These are phyloP conservation scores for Nigrograna mackinnonii DNA, from an alignment of 2,329 filamentous ascomycete genomes.

Conservation along the genomic window DNA sequence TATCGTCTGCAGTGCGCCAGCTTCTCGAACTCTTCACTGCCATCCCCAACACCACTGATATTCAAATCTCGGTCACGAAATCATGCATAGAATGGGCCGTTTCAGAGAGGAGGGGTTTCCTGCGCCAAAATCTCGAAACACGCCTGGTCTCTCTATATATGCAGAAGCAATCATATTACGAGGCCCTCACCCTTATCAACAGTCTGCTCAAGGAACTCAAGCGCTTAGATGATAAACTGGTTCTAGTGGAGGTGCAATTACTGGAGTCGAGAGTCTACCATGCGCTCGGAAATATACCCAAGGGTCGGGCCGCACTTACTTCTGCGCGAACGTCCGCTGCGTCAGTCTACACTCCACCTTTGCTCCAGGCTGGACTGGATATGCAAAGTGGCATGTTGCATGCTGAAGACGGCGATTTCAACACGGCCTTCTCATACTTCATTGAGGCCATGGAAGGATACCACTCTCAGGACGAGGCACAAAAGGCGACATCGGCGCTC, in stretches of 20 bases:
- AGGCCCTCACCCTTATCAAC: constrained; percentile 95
- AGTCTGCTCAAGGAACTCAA: constrained; percentile 94
- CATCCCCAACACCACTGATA: constrained; percentile 93
- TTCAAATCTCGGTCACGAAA: constrained; percentile 92
- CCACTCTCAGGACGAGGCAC: constrained; percentile 84
- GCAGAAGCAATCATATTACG: constrained; percentile 97
- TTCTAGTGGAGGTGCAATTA: constrained; percentile 95
- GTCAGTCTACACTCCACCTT: constrained; percentile 93
- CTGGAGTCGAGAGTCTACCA: constrained; percentile 97
- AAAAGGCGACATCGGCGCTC: constrained; percentile 91
- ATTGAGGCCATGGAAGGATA: constrained; percentile 98
- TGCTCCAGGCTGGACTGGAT: constrained; percentile 93
- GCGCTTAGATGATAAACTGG: constrained; percentile 96
- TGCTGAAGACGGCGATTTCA: constrained; percentile 98
- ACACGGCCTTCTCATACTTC: constrained; percentile 98
- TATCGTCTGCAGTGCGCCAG: constrained; percentile 74
- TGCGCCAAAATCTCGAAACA: constrained; percentile 97
- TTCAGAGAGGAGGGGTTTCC: constrained; percentile 89
- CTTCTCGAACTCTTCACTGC: constrained; percentile 92
- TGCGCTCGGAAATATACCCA: constrained; percentile 92
- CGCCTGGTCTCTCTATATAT: constrained; percentile 93
- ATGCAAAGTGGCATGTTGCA: constrained; percentile 99
- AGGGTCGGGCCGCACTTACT: constrained; percentile 92
- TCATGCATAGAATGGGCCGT: constrained; percentile 99
- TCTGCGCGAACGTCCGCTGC: constrained; percentile 93